Evolutionary conservation across 768 basidiomycete species (phyloP), one percentile per base, ranked within the genome.

Genomic region (Kondoa subrosea): DNA sequence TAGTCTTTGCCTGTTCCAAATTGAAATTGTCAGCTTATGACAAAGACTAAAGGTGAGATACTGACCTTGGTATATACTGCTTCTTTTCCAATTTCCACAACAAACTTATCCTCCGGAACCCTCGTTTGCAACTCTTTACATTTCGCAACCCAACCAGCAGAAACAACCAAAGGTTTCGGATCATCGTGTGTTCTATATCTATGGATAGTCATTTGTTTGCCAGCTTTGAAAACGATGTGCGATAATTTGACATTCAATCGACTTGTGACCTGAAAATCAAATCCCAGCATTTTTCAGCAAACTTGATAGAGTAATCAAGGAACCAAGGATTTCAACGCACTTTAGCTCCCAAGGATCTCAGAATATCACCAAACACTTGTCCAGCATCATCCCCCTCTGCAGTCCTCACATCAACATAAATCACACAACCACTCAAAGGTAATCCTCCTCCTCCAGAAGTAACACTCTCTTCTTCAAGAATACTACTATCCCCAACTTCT

Each of bases 91-190:
- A 57, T 66, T 0, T 30, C 69, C 34, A 65, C 71, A 30, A 2
- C 15, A 67, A 57, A 76, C n/a, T 66, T 66, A 32, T 78, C 76
- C 74, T 89, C 89, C 27, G 85, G 87, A 1, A 87, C 82, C 58
- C 77, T 82, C 50, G 76, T 76, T 58, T 81, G 80, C 70, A 84
- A 82, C 72, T 91, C 89, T 1, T 82, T 86, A 71, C 89, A 92
- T 73, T 88, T 85, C 1, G 91, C 87, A 2, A 92, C 87, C 90
- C 90, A 91, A 21, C 84, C 86, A 71, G 91, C 88, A 4, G 88
- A 87, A 17, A 93, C 86, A 17, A 89, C 84, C 29, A 78, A 71
- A 0, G 90, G 90, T 73, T 85, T 81, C 73, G 76, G 87, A 56
- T 88, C 85, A 58, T 83, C 79, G 27, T 88, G 78, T 61, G 84